Conservation (phyloP, 495 filamentous ascomycete species). For the Poronia punctata region DNA sequence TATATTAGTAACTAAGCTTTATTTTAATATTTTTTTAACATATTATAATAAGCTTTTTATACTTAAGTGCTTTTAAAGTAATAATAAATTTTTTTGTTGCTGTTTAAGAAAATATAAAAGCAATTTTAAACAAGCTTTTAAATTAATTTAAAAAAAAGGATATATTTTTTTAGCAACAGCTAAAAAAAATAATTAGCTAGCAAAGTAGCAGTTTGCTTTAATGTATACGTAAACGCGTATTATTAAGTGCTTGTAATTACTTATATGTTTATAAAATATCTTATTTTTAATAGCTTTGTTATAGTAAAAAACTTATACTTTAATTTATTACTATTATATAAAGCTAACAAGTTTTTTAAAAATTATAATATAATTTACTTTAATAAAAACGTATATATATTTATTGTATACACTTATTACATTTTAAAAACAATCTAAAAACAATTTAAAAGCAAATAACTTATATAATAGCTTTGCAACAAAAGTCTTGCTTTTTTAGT, state of each 20-base stretch:
- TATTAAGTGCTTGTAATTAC: neutral
- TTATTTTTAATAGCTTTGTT: no score
- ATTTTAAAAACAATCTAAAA: neutral
- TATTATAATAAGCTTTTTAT: neutral
- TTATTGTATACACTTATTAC: neutral
- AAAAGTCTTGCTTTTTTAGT: no score
- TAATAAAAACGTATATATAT: no score
- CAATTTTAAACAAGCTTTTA: constrained; percentile 2
- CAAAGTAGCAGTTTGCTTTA: constrained; percentile 6
- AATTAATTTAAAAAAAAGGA: constrained; percentile 5
- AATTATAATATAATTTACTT: no score
- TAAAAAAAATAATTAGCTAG: no score
- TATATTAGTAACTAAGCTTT: neutral
- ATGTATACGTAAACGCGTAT: neutral
- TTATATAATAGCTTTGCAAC: no score
- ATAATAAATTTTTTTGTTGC: constrained; percentile 4
- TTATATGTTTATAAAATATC: no score
- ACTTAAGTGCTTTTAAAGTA: neutral
- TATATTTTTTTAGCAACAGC: no score
- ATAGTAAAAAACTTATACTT: no score
- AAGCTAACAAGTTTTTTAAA: no score
- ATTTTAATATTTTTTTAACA: constrained; percentile 5
- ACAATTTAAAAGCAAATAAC: neutral
- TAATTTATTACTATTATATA: no score
- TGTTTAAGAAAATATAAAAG: constrained; percentile 6